phyloP scores from a whole-genome alignment of 176 grass and related monocot genomes.

The Triticum turgidum region DNA sequence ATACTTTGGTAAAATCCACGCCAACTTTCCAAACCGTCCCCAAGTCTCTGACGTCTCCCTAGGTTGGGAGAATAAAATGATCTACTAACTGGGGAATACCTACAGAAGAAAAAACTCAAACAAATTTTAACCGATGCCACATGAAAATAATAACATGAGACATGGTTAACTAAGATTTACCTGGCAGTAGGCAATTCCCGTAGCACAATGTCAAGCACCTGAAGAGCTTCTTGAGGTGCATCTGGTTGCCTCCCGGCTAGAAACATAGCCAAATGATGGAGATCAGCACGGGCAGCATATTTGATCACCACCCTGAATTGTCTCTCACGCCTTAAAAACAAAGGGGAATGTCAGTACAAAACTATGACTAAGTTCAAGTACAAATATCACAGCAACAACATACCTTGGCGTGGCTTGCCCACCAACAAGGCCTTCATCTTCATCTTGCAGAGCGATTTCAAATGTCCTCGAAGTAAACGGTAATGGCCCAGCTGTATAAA shows the following conservation, averaged over 20 bases:
- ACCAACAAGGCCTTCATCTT: slow-evolving; percentile 57
- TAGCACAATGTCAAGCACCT: slow-evolving; percentile 92
- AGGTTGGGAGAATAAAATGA: slow-evolving; percentile 95
- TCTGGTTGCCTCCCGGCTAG: slow-evolving; percentile 83
- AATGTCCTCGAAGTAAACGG: slow-evolving; percentile 78
- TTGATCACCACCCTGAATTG: slow-evolving; percentile 82
- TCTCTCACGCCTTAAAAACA: slow-evolving; percentile 71
- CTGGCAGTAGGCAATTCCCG: slow-evolving; percentile 87
- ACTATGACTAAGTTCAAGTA: not conserved
- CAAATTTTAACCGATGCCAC: not conserved
- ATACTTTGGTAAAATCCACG: slow-evolving; percentile 96
- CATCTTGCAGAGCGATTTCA: slow-evolving; percentile 76
- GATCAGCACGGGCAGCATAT: slow-evolving; percentile 89
- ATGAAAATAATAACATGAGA: slow-evolving; percentile 10
- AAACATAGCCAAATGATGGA: slow-evolving; percentile 91
- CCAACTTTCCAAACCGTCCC: slow-evolving; percentile 95
- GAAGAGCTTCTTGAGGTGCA: slow-evolving; percentile 96
- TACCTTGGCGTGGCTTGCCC: slow-evolving; percentile 52
- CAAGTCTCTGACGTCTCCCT: slow-evolving; percentile 81
- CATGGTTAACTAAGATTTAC: slow-evolving; percentile 34
- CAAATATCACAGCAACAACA: not conserved
- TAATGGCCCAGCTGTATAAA: slow-evolving; percentile 88
- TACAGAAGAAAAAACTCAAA: slow-evolving; percentile 22
- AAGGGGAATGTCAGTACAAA: slow-evolving; percentile 20
- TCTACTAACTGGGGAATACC: slow-evolving; percentile 82